phyloP scores from a whole-genome alignment of 306 rosid species.

The Lotus japonicus region DNA sequence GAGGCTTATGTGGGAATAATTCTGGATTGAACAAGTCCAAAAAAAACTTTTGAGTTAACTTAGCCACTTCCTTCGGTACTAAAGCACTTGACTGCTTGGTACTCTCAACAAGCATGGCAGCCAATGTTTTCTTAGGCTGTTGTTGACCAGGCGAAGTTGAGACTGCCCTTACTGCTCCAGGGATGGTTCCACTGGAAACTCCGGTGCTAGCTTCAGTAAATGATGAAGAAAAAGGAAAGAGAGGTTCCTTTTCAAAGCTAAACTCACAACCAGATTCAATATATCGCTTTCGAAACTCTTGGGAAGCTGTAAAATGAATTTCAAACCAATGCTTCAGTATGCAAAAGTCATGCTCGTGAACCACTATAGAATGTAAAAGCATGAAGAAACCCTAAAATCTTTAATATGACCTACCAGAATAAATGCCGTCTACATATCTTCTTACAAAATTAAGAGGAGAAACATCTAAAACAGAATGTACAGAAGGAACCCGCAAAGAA shows the following conservation, averaged over 20 bases:
- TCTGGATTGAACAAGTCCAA: constrained; percentile 70
- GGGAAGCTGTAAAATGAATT: constrained; percentile 55
- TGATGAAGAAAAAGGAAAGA: constrained; percentile 58
- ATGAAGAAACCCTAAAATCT: constrained; percentile 14
- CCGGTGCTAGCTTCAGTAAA: constrained; percentile 41
- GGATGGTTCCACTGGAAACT: constrained; percentile 28
- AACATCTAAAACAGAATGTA: constrained; percentile 65
- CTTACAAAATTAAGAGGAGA: constrained; percentile 67
- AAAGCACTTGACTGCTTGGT: constrained; percentile 80
- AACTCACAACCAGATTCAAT: constrained; percentile 46
- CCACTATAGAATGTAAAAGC: constrained; percentile 19
- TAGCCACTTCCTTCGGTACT: constrained; percentile 80
- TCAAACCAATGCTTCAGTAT: constrained; percentile 25
- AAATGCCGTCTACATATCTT: constrained; percentile 57
- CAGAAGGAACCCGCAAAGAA: constrained; percentile 58
- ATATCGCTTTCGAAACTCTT: constrained; percentile 53
- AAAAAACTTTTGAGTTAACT: constrained; percentile 61
- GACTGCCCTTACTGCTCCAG: constrained; percentile 30
- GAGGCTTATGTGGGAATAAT: constrained; percentile 90
- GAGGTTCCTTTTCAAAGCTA: constrained; percentile 56
- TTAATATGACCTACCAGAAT: constrained; percentile 44
- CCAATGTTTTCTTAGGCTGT: constrained; percentile 80
- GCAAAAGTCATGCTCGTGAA: constrained; percentile 26
- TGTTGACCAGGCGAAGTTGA: constrained; percentile 45
- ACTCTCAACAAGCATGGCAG: constrained; percentile 82